Percentiles rank a stretch among this genome's conserved stretches.
Evolutionary conservation across 371 early-diverging fungal species (phyloP).

Genomic region (Dichotomocladium elegans): DNA sequence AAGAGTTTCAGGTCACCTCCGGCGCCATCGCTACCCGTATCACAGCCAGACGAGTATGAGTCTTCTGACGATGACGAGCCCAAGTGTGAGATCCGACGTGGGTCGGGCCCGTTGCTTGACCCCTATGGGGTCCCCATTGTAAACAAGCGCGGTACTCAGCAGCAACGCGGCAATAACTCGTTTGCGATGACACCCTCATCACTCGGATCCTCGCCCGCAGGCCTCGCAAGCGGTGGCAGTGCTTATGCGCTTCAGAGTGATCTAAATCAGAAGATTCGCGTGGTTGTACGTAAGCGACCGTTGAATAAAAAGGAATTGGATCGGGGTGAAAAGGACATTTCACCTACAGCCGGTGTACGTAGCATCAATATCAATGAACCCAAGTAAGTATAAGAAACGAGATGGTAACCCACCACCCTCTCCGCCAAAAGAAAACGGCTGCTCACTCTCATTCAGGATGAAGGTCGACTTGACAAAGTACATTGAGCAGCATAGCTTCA

Average conservation of each 20-base stretch:
- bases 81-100: conserved; percentile 11
- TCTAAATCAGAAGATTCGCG: conserved; percentile 79
- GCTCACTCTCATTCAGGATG: conserved; percentile 38
- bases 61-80: conserved; percentile 16
- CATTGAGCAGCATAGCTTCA: conserved; percentile 90
- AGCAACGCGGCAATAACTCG: conserved; percentile 1
- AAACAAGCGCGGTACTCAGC: background rate
- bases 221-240: conserved; percentile 7
- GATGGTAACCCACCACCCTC: too few species aligned
- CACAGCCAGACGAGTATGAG: conserved; percentile 6
- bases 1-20: background rate
- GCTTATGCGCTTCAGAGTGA: conserved; percentile 23
- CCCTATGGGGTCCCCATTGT: conserved; percentile 39
- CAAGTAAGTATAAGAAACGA: conserved; percentile 73
- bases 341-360: conserved; percentile 57
- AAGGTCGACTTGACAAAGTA: conserved; percentile 95
- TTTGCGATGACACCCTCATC: conserved; percentile 14
- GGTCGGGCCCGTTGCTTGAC: conserved; percentile 33
- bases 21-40: background rate
- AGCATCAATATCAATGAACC: conserved; percentile 83
- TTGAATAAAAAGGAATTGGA: conserved; percentile 79
- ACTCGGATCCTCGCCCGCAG: conserved; percentile 8
- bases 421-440: background rate
- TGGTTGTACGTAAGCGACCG: conserved; percentile 94
- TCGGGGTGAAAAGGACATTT: conserved; percentile 80